A percentile compares a stretch with the other conserved stretches of the same genome.
Evolutionary conservation across 129 eudicot genomes (phyloP).

Genomic region (Escallonia rubra): DNA sequence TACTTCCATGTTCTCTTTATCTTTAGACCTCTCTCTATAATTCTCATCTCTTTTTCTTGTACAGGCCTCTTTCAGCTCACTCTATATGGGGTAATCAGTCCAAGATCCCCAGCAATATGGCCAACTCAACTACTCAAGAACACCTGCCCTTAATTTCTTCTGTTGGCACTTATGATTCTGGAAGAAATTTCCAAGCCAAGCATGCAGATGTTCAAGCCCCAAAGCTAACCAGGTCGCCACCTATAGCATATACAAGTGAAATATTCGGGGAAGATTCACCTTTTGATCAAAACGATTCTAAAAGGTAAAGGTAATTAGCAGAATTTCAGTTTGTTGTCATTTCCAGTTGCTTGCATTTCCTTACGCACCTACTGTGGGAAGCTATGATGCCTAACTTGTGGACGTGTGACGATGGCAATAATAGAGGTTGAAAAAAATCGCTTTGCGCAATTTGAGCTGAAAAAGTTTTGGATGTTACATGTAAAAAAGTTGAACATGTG

Average conservation of each 20-base stretch:
- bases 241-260: slow-evolving; percentile 6
- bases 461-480: too few species aligned
- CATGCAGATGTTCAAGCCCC: slow-evolving; percentile 18
- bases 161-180: background rate
- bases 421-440: too few species aligned
- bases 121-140: slow-evolving; percentile 5
- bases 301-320: too few species aligned
- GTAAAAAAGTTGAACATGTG: too few species aligned
- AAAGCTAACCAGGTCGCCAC: slow-evolving; percentile 25
- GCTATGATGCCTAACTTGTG: too few species aligned
- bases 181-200: background rate
- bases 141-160: background rate
- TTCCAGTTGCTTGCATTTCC: too few species aligned
- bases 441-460: too few species aligned
- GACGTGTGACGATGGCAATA: too few species aligned
- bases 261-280: slow-evolving; percentile 5
- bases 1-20: too few species aligned
- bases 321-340: too few species aligned
- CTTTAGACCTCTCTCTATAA: too few species aligned
- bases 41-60: background rate
- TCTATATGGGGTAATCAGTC: slow-evolving; percentile 16
- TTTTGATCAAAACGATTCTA: background rate
- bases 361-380: too few species aligned
- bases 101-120: slow-evolving; percentile 1
- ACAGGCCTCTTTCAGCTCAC: slow-evolving; percentile 14